phyloP scores from a whole-genome alignment of 495 filamentous ascomycete species.

The Aspergillus campestris region DNA sequence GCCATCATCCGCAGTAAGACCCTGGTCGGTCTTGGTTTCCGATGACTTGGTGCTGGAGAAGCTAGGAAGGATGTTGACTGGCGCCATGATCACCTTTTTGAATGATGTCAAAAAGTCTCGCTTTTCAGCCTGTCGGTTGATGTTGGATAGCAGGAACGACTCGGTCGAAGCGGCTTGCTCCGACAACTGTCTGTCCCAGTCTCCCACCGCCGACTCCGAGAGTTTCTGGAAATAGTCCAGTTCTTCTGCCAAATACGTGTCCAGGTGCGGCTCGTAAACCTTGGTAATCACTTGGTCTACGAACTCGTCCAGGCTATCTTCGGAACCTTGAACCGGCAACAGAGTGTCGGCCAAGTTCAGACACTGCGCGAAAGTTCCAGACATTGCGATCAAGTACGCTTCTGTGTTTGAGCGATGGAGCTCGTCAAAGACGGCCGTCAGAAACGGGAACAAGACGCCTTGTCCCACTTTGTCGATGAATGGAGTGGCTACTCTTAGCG shows the following conservation, averaged over 20 bases:
- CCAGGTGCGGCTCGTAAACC: slow-evolving; percentile 85
- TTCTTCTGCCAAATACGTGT: slow-evolving; percentile 89
- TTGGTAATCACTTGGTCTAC: slow-evolving; percentile 52
- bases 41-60: slow-evolving; percentile 45
- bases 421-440: slow-evolving; percentile 82
- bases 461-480: slow-evolving; percentile 79
- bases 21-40: slow-evolving; percentile 26
- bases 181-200: slow-evolving; percentile 86
- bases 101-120: slow-evolving; percentile 93
- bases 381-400: slow-evolving; percentile 77
- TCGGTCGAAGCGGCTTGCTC: slow-evolving; percentile 88
- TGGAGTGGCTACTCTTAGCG: slow-evolving; percentile 59
- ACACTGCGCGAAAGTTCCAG: slow-evolving; percentile 78
- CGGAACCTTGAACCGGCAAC: slow-evolving; percentile 51
- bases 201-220: slow-evolving; percentile 65
- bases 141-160: slow-evolving; percentile 88
- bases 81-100: slow-evolving; percentile 98
- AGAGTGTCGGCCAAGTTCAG: slow-evolving; percentile 65
- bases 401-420: slow-evolving; percentile 68
- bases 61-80: slow-evolving; percentile 77
- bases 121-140: slow-evolving; percentile 92
- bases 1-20: slow-evolving; percentile 24
- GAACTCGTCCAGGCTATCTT: slow-evolving; percentile 46
- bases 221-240: slow-evolving; percentile 70
- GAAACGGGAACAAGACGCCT: slow-evolving; percentile 78